Conservation (phyloP, 2,329 filamentous ascomycete genomes). For the Orbilia oligospora region DNA sequence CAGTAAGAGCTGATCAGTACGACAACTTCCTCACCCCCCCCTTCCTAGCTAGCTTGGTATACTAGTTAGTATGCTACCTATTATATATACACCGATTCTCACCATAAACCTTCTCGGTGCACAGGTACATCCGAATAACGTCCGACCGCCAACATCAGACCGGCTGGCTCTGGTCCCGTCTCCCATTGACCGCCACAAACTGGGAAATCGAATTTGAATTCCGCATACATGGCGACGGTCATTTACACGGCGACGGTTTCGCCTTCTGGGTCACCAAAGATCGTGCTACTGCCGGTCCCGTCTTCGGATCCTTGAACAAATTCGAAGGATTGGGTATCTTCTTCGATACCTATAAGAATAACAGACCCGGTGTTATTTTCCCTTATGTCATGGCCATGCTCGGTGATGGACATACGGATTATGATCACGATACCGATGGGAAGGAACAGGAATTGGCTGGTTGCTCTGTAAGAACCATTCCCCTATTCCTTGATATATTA, state of each 20-base stretch:
- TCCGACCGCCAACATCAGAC: constrained; percentile 90
- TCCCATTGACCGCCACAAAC: constrained; percentile 96
- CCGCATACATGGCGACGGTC: constrained; percentile 88
- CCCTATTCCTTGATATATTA: not conserved
- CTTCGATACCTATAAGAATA: constrained; percentile 99
- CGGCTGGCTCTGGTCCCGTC: constrained; percentile 93
- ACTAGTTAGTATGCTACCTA: not conserved
- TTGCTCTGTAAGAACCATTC: constrained; percentile 77
- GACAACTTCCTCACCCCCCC: constrained; percentile 8
- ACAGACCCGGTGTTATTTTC: constrained; percentile 93
- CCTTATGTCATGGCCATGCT: constrained; percentile 99
- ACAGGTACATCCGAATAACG: constrained; percentile 90
- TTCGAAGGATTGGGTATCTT: constrained; percentile 97
- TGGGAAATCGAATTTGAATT: constrained; percentile 99
- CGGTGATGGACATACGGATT: constrained; percentile 87
- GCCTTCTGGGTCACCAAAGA: constrained; percentile 98
- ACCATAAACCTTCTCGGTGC: constrained; percentile 10
- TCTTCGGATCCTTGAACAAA: constrained; percentile 88
- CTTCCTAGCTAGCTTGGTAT: not conserved
- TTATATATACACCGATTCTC: not conserved
- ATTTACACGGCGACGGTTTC: constrained; percentile 94
- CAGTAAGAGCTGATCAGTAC: constrained; percentile 73
- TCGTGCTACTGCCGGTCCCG: constrained; percentile 81
- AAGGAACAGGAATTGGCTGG: constrained; percentile 93
- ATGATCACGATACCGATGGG: constrained; percentile 95